A percentile compares a stretch with the other conserved stretches of the same genome.
Conservation (phyloP, 768 basidiomycete species). For the Lentinula raphanica region DNA sequence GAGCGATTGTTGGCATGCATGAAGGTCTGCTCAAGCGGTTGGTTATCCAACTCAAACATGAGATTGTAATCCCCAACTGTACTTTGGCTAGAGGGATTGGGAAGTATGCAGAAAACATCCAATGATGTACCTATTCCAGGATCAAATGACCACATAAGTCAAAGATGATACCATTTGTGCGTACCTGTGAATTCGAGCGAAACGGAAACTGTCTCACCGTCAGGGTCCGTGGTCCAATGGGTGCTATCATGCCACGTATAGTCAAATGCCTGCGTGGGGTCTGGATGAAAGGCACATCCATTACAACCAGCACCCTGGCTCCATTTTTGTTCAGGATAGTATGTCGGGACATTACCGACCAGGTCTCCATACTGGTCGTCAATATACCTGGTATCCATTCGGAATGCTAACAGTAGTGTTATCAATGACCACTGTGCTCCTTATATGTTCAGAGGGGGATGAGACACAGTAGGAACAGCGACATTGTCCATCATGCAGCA, state of each 20-base stretch:
- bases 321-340: neutral
- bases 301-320: neutral
- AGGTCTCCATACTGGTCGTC: conserved; percentile 2
- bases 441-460: no score
- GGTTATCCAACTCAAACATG: neutral
- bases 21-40: neutral
- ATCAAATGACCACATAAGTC: neutral
- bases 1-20: neutral
- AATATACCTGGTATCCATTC: neutral
- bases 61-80: conserved; percentile 2
- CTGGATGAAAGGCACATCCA: conserved; percentile 3
- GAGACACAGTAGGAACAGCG: no score
- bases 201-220: no score
- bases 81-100: conserved; percentile 2
- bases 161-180: neutral
- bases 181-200: neutral
- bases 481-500: no score
- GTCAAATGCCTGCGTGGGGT: neutral
- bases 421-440: no score
- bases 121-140: neutral
- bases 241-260: conserved; percentile 5
- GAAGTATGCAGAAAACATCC: conserved; percentile 3
- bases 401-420: no score
- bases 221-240: conserved; percentile 1
- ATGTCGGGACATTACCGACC: neutral